Evolutionary conservation across 208 protist genomes (phyloP).

Genomic region (Crithidia expoeki): DNA sequence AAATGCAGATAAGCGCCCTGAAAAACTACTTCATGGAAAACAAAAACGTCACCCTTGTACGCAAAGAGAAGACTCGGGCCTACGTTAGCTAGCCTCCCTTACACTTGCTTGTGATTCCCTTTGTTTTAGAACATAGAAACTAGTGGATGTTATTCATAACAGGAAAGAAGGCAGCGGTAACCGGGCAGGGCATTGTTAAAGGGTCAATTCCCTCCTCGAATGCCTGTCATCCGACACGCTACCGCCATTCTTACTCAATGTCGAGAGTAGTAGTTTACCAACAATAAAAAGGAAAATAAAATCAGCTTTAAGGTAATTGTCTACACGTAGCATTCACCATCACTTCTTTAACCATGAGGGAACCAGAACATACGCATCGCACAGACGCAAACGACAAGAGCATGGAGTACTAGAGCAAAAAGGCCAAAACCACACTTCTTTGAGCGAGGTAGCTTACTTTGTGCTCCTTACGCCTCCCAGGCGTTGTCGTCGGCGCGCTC

Average conservation of each 20-base stretch:
- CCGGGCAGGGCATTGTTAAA: slow-evolving; percentile 24
- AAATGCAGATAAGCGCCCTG: too few relatives aligned
- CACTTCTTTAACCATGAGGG: too few relatives aligned
- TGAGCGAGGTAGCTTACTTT: background rate
- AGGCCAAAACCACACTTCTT: background rate
- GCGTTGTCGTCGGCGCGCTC: slow-evolving; percentile 84
- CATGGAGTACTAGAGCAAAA: background rate
- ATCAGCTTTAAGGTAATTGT: slow-evolving; percentile 1
- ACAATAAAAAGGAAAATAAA: background rate
- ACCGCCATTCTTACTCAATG: background rate
- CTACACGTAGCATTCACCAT: background rate
- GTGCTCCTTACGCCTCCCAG: slow-evolving; percentile 77
- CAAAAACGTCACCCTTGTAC: too few relatives aligned
- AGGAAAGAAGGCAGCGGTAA: background rate
- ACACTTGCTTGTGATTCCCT: background rate
- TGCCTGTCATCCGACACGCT: slow-evolving; percentile 29
- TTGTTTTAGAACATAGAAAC: background rate
- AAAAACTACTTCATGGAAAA: too few relatives aligned
- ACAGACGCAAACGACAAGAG: background rate
- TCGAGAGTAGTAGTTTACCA: background rate
- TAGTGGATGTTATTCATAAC: background rate
- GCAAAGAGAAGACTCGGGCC: too few relatives aligned
- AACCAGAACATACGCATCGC: too few relatives aligned
- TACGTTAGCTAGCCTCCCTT: background rate
- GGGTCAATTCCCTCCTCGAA: slow-evolving; percentile 37